These are phyloP conservation scores for Lodderomyces jiufengensis DNA, from an alignment of 1,139 yeast genomes.

Conservation along the genomic window DNA sequence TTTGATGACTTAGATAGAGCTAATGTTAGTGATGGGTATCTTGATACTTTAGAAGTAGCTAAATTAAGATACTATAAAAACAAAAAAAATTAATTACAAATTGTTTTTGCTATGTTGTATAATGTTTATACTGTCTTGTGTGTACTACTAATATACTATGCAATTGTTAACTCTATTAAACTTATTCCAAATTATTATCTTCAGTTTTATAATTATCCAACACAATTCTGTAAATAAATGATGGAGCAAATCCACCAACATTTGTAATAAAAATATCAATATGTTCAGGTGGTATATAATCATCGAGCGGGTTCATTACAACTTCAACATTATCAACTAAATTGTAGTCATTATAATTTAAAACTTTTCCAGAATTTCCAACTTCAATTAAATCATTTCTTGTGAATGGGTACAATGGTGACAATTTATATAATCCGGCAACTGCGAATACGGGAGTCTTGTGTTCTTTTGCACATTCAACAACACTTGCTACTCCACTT, in stretches of 20 bases:
- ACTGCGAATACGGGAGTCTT: slow-evolving; percentile 94
- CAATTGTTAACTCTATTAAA: too few species aligned
- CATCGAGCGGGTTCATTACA: slow-evolving; percentile 87
- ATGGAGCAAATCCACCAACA: slow-evolving; percentile 95
- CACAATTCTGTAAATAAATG: slow-evolving; percentile 91
- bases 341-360: slow-evolving; percentile 63
- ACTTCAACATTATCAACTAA: slow-evolving; percentile 68
- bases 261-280: slow-evolving; percentile 93
- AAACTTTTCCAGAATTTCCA: slow-evolving; percentile 86
- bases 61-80: too few species aligned
- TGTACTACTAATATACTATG: too few species aligned
- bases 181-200: slow-evolving; percentile 62
- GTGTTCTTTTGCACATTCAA: slow-evolving; percentile 94
- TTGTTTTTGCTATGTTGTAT: not conserved
- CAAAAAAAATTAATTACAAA: too few species aligned
- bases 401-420: slow-evolving; percentile 93
- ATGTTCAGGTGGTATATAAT: slow-evolving; percentile 90
- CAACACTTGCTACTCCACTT: slow-evolving; percentile 89
- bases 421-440: slow-evolving; percentile 88
- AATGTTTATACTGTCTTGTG: too few species aligned
- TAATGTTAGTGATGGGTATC: too few species aligned
- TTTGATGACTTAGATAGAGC: too few species aligned
- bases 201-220: slow-evolving; percentile 89
- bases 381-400: slow-evolving; percentile 86
- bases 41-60: too few species aligned